phyloP scores from a whole-genome alignment of 768 basidiomycete species.

The Lactarius sanguifluus region DNA sequence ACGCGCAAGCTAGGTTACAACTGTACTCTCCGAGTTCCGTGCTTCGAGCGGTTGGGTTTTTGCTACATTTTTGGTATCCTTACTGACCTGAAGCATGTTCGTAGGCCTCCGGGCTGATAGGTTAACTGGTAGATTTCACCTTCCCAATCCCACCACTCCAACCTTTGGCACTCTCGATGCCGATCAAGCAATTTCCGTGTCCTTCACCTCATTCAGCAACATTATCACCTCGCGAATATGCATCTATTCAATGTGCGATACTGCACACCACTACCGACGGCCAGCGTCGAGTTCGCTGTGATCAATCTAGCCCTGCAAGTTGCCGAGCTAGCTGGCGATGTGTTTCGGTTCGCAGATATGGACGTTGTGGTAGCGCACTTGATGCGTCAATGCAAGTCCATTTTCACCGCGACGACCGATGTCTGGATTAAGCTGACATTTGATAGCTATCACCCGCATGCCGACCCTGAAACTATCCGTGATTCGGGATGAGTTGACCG shows the following conservation, averaged over 20 bases:
- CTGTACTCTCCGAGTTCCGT: constrained; percentile 76
- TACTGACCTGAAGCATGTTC: constrained; percentile 7
- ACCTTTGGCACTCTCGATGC: constrained; percentile 79
- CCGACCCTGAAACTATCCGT: constrained; percentile 57
- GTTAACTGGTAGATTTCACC: constrained; percentile 74
- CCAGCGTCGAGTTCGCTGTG: constrained; percentile 76
- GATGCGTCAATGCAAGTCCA: constrained; percentile 68
- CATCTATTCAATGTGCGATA: constrained; percentile 82
- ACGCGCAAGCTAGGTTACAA: constrained; percentile 74
- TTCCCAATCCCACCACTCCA: constrained; percentile 66
- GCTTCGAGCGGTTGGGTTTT: constrained; percentile 69
- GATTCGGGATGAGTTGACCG: constrained; percentile 84
- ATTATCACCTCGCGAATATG: constrained; percentile 69
- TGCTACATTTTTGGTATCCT: constrained; percentile 14
- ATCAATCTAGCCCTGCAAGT: constrained; percentile 85
- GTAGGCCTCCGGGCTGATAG: constrained; percentile 62
- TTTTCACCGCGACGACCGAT: constrained; percentile 14
- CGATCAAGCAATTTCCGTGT: constrained; percentile 73
- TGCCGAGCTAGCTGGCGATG: constrained; percentile 80
- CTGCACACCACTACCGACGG: constrained; percentile 81
- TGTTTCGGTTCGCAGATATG: constrained; percentile 90
- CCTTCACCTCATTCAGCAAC: constrained; percentile 70
- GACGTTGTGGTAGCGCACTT: constrained; percentile 76
- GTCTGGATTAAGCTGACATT: background rate
- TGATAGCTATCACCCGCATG: constrained; percentile 67